A percentile compares a stretch with the other conserved stretches of the same genome.
These are phyloP conservation scores for Mucuna pruriens DNA, from an alignment of 306 rosid species.

Conservation along the genomic window DNA sequence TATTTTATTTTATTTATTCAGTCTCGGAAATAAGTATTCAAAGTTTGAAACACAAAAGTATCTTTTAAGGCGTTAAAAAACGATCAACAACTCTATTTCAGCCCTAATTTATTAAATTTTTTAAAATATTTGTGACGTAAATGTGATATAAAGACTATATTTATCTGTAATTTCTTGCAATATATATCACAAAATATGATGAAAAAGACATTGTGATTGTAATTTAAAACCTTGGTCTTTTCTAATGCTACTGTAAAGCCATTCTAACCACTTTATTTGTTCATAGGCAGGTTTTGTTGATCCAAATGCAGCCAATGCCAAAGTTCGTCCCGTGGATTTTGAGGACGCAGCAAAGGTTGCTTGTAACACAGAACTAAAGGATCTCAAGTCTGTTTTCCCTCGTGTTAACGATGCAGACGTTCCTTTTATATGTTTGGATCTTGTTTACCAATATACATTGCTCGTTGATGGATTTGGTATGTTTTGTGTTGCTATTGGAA, in stretches of 20 bases:
- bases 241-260: not conserved
- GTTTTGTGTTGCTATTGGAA: not conserved
- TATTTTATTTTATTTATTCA: not conserved
- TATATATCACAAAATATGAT: no score
- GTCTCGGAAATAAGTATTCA: not conserved
- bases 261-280: not conserved
- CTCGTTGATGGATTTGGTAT: conserved; percentile 79
- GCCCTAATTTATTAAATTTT: no score
- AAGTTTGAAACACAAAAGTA: not conserved
- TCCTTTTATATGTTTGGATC: conserved; percentile 78
- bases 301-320: conserved; percentile 44
- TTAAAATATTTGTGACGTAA: no score
- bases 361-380: conserved; percentile 54
- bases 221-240: no score
- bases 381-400: conserved; percentile 54
- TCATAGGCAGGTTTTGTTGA: conserved; percentile 72
- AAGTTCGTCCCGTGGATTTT: conserved; percentile 55
- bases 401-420: conserved; percentile 39
- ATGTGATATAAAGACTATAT: no score
- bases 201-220: no score
- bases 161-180: no score
- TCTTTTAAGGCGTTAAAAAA: no score
- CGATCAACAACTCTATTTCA: no score
- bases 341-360: conserved; percentile 64
- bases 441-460: conserved; percentile 63